phyloP scores from a whole-genome alignment of 2,329 filamentous ascomycete genomes.

The Cytospora leucostoma region DNA sequence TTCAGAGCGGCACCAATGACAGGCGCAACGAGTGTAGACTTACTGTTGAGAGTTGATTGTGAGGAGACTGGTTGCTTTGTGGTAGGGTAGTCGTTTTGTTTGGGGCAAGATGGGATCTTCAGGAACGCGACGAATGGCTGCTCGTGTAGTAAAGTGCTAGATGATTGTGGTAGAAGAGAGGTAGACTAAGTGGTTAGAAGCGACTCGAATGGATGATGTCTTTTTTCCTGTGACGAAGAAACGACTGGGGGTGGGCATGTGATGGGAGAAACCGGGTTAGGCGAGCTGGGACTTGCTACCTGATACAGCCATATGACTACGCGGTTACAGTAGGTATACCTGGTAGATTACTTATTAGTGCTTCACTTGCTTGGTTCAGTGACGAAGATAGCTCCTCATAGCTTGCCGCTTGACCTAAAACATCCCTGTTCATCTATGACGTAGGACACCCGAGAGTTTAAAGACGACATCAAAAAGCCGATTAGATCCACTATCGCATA shows the following conservation, averaged over 20 bases:
- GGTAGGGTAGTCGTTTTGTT: slow-evolving; percentile 8
- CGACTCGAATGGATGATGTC: neutral
- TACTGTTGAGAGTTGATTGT: slow-evolving; percentile 21
- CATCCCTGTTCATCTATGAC: slow-evolving; percentile 33
- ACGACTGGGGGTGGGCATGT: slow-evolving; percentile 28
- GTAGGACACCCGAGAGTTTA: slow-evolving; percentile 32
- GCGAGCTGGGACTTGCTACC: slow-evolving; percentile 5
- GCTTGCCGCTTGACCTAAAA: slow-evolving; percentile 2
- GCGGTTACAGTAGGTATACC: too few species aligned
- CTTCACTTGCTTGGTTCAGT: slow-evolving; percentile 17
- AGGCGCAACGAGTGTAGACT: neutral
- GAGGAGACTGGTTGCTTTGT: neutral
- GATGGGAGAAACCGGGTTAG: slow-evolving; percentile 31
- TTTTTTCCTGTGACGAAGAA: slow-evolving; percentile 6
- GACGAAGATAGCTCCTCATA: slow-evolving; percentile 21
- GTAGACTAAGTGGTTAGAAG: neutral
- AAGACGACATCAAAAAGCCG: neutral
- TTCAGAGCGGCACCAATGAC: neutral
- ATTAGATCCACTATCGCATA: too few species aligned
- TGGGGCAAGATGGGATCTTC: slow-evolving; percentile 20
- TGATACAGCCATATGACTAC: too few species aligned
- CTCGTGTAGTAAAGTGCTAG: slow-evolving; percentile 4
- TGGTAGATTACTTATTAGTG: neutral
- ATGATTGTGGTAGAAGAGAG: neutral
- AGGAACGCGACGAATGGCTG: slow-evolving; percentile 16